Evolutionary conservation across 805 yeast species (phyloP).

Genomic region (Priceomyces melissophilus): DNA sequence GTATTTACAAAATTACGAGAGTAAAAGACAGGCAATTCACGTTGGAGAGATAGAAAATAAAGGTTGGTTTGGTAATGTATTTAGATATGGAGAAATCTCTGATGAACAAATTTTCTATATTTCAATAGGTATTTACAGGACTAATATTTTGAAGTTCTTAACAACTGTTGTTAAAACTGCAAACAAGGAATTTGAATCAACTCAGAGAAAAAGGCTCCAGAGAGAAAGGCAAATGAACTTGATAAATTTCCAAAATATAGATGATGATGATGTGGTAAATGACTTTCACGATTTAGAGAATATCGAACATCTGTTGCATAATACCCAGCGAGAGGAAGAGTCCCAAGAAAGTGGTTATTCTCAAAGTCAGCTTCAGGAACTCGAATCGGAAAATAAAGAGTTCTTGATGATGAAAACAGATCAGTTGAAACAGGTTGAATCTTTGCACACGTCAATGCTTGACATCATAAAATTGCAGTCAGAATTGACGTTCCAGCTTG

Average conservation of each 20-base stretch:
- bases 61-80: conserved; percentile 16
- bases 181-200: conserved; percentile 43
- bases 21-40: conserved; percentile 31
- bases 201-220: conserved; percentile 48
- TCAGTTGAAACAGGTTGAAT: conserved; percentile 57
- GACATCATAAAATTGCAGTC: conserved; percentile 75
- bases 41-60: conserved; percentile 11
- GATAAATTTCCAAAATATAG: conserved; percentile 41
- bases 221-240: conserved; percentile 35
- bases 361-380: conserved; percentile 55
- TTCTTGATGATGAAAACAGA: conserved; percentile 53
- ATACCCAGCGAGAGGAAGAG: conserved; percentile 10
- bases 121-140: conserved; percentile 43
- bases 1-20: conserved; percentile 50
- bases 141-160: conserved; percentile 48
- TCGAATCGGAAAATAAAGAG: conserved; percentile 58
- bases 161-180: conserved; percentile 40
- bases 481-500: conserved; percentile 70
- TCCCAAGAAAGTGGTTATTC: conserved; percentile 23
- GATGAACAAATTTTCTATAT: conserved; percentile 29
- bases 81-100: conserved; percentile 32
- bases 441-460: conserved; percentile 57
- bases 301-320: conserved; percentile 2
- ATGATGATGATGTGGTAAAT: conserved; percentile 19
- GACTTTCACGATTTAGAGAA: conserved; percentile 8